Evolutionary conservation across 495 filamentous ascomycete species (phyloP).

Genomic region (Aspergillus wentii): DNA sequence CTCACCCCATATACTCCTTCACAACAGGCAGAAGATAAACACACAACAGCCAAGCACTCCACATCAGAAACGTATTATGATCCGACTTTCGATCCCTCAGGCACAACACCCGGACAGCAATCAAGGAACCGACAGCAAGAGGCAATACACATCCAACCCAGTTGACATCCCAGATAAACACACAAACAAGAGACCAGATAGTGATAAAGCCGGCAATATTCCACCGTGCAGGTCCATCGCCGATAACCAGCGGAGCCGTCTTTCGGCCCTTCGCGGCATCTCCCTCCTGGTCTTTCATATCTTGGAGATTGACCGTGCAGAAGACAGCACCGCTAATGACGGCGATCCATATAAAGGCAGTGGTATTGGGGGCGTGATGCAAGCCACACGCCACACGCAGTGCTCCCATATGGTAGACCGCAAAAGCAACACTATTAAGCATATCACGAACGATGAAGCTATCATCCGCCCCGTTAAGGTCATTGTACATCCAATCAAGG

Average conservation of each 20-base stretch:
- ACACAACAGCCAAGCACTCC: too few species aligned
- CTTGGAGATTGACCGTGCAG: constrained; percentile 50
- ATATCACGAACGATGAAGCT: constrained; percentile 33
- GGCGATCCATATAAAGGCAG: constrained; percentile 36
- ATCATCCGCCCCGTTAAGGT: constrained; percentile 44
- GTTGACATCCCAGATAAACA: too few species aligned
- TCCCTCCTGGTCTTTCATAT: constrained; percentile 44
- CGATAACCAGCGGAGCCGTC: constrained; percentile 37
- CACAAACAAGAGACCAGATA: too few species aligned
- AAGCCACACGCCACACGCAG: constrained; percentile 9
- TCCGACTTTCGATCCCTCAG: too few species aligned
- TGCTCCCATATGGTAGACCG: constrained; percentile 27
- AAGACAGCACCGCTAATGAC: constrained; percentile 40
- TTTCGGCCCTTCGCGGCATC: constrained; percentile 37
- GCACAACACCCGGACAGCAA: too few species aligned
- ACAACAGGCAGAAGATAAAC: too few species aligned
- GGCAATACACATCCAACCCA: too few species aligned
- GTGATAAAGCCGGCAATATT: constrained; percentile 27
- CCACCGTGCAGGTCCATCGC: constrained; percentile 37
- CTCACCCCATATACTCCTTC: too few species aligned
- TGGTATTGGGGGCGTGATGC: neutral
- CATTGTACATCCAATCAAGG: constrained; percentile 51
- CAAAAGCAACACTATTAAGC: constrained; percentile 39
- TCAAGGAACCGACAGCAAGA: too few species aligned
- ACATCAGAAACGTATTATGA: too few species aligned